Base-by-base conservation (phyloP, 2,329 filamentous ascomycete species). In the Botrytis paeoniae region DNA sequence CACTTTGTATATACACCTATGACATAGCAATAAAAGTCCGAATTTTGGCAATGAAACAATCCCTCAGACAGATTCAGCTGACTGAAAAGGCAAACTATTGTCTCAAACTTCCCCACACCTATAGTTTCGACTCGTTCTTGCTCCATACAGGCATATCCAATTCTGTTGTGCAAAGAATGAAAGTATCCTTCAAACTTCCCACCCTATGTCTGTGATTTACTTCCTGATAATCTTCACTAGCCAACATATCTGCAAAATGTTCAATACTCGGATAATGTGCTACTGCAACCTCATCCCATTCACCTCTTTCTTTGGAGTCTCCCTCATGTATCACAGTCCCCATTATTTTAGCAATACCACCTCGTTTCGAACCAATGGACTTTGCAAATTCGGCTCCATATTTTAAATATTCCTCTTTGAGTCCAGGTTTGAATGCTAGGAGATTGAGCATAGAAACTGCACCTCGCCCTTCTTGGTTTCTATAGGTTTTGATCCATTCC, bases 401-500 rank as follows among this genome's bases (percentile, higher is more conserved):
- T 64, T 85, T 81, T 29, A 86, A 81, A 76, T 91, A 91, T 65
- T 83, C 82, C 37, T 81, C 80, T 77, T 89, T 88, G 74, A 83
- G 84, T 18, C 83, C 84, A 0, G 80, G 82, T 61, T 83, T 83
- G 81, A 91, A 91, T 57, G 88, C 83, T 7, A 91, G 83, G 4
- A 91, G 81, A 74, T 91, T 91, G 57, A 91, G 83, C 89, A 91
- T 91, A 1, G 86, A 88, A 2, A 91, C 86, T 0, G 89, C 85
- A 54, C 75, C 74, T 79, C 81, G 75, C 62, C 78, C 79, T 81
- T 79, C 78, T 78, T 75, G 73, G 48, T 75, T 65, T 32, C 76
- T 71, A 70, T 84, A 84, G 0, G 7, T 81, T 73, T 72, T 41
- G 79, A 89, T 86, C 85, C 88, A 91, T 0, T 77, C 57, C 20